Conservation (phyloP, 257 asterid species). For the Leonotis leonurus region DNA sequence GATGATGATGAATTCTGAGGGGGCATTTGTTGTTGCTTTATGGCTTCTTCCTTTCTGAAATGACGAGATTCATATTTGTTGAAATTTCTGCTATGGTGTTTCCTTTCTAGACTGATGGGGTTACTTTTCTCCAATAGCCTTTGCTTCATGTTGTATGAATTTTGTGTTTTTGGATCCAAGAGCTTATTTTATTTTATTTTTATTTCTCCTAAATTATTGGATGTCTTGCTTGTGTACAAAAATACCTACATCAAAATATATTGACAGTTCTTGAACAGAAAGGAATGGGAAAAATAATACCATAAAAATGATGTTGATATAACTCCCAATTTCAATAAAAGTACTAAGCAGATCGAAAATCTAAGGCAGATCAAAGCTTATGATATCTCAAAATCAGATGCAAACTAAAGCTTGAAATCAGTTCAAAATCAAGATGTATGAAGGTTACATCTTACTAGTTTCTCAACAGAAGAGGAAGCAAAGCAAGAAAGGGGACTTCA, state of each 20-base stretch:
- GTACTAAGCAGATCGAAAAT: neutral
- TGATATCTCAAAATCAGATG: neutral
- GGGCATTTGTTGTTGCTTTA: neutral
- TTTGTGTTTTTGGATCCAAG: slow-evolving; percentile 5
- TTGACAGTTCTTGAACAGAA: too few relatives aligned
- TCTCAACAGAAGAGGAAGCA: neutral
- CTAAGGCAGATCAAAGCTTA: neutral
- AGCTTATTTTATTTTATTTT: neutral
- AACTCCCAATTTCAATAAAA: neutral
- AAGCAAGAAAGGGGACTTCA: neutral
- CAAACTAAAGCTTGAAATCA: neutral
- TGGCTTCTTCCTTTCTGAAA: neutral
- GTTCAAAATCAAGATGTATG: slow-evolving; percentile 6
- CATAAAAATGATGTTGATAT: too few relatives aligned
- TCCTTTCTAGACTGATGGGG: neutral
- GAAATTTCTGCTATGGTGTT: slow-evolving; percentile 5
- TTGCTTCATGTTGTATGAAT: slow-evolving; percentile 6
- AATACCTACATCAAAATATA: too few relatives aligned
- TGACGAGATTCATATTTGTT: neutral
- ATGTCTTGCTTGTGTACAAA: too few relatives aligned
- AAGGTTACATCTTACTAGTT: neutral
- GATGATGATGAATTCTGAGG: slow-evolving; percentile 61
- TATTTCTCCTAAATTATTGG: too few relatives aligned
- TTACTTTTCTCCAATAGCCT: too few relatives aligned
- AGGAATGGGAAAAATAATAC: too few relatives aligned